Conservation (phyloP, 352 stramenopile genomes). For the Phytopythium vexans region DNA sequence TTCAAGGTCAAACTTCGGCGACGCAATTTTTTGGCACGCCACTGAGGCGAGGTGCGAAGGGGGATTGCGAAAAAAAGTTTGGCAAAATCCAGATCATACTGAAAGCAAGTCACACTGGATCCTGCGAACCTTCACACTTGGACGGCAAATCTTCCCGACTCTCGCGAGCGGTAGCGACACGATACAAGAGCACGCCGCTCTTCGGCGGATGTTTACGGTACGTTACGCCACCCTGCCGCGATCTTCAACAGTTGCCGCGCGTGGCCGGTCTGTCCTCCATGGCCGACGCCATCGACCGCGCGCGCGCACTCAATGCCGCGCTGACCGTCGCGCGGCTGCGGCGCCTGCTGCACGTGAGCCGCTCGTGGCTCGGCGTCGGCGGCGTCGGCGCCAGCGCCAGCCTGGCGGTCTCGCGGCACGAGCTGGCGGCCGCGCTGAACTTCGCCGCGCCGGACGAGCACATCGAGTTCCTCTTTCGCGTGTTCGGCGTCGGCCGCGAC, state of each 20-base stretch:
- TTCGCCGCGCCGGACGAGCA: constrained; percentile 23
- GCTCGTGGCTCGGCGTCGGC: constrained; percentile 46
- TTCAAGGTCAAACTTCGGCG: too few relatives aligned
- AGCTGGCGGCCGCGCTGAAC: constrained; percentile 64
- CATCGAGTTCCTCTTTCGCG: constrained; percentile 51
- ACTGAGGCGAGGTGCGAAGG: too few relatives aligned
- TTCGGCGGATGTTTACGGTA: neutral
- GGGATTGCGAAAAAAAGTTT: too few relatives aligned
- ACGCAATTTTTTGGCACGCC: too few relatives aligned
- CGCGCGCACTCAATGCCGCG: constrained; percentile 33
- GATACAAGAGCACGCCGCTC: neutral
- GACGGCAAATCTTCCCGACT: too few relatives aligned
- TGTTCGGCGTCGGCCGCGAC: constrained; percentile 19
- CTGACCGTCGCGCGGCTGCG: constrained; percentile 47
- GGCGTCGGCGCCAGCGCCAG: constrained; percentile 60
- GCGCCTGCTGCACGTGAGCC: constrained; percentile 55
- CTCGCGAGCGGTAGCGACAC: too few relatives aligned
- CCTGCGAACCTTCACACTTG: too few relatives aligned
- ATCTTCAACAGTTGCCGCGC: constrained; percentile 3
- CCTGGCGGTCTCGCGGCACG: constrained; percentile 53
- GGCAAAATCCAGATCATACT: too few relatives aligned
- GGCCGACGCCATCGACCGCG: constrained; percentile 27
- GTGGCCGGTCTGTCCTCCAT: constrained; percentile 14
- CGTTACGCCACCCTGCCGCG: neutral
- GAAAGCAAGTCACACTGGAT: too few relatives aligned